phyloP scores from a whole-genome alignment of 306 rosid species.

The Malus sylvestris region DNA sequence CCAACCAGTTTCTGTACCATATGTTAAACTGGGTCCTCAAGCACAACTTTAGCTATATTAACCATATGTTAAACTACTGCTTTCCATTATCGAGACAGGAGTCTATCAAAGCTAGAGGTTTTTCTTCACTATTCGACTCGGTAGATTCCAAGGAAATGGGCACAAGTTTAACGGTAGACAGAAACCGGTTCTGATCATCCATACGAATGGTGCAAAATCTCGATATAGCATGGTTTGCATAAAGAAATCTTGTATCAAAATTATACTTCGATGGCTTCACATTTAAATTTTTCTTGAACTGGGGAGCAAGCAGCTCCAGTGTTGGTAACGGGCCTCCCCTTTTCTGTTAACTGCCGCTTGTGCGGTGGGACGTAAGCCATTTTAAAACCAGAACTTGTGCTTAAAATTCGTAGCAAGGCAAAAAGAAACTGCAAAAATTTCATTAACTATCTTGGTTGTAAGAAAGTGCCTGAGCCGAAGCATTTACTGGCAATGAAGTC shows the following conservation, averaged over 20 bases:
- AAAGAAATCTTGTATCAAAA: not conserved
- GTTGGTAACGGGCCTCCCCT: too few species aligned
- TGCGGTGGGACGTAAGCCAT: too few species aligned
- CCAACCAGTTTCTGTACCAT: slow-evolving; percentile 10
- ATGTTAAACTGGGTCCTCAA: too few species aligned
- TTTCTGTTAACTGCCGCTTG: too few species aligned
- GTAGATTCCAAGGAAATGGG: slow-evolving; percentile 7
- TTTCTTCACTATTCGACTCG: slow-evolving; percentile 10
- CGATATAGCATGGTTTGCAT: slow-evolving; percentile 1
- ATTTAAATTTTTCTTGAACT: not conserved
- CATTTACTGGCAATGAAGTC: too few species aligned
- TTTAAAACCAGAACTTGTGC: too few species aligned
- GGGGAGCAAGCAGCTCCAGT: too few species aligned
- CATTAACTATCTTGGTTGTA: not conserved
- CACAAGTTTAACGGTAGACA: slow-evolving; percentile 17
- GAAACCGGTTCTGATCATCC: slow-evolving; percentile 15
- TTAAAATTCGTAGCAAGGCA: too few species aligned
- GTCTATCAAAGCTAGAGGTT: slow-evolving; percentile 21
- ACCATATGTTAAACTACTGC: not conserved
- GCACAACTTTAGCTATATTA: not conserved
- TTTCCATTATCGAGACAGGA: slow-evolving; percentile 9
- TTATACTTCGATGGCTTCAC: not conserved
- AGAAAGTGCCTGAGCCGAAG: not conserved
- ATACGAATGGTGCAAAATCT: slow-evolving; percentile 13
- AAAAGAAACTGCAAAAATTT: too few species aligned